A percentile compares a stretch with the other conserved stretches of the same genome.
phyloP scores from a whole-genome alignment of 1,284 basidiomycete genomes.

The Ceraceosorus bombacis region DNA sequence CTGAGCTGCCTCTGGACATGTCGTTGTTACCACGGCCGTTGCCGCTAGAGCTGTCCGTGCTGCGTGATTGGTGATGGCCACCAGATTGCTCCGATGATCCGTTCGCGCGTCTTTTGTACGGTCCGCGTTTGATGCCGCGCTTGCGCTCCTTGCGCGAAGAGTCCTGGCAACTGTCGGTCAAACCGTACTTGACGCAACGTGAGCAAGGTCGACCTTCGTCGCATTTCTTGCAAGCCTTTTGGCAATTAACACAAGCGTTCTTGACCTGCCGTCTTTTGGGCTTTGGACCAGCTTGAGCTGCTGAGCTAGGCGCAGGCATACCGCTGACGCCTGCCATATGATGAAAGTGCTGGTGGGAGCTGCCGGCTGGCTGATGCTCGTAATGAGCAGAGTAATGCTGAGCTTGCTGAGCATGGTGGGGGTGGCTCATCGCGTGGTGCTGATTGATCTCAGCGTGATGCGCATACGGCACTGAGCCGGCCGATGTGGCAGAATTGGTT shows the following conservation, averaged over 20 bases:
- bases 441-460: too few relatives aligned
- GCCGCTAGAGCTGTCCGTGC: not conserved
- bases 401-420: too few relatives aligned
- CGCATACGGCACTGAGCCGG: too few relatives aligned
- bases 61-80: not conserved
- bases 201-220: conserved; percentile 77
- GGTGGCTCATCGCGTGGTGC: too few relatives aligned
- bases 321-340: too few relatives aligned
- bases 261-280: conserved; percentile 75
- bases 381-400: too few relatives aligned
- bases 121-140: conserved; percentile 76
- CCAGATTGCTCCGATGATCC: conserved; percentile 23
- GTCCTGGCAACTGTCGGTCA: conserved; percentile 69
- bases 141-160: conserved; percentile 74
- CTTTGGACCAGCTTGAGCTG: not conserved
- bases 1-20: not conserved
- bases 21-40: not conserved
- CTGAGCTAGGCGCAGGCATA: not conserved
- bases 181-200: conserved; percentile 75
- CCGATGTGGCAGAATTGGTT: too few relatives aligned
- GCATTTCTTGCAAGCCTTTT: conserved; percentile 83
- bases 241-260: conserved; percentile 80
- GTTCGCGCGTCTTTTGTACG: conserved; percentile 66
- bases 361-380: too few relatives aligned
- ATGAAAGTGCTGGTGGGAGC: too few relatives aligned